phyloP scores from a whole-genome alignment of 768 basidiomycete genomes.

The Suillus americanus region DNA sequence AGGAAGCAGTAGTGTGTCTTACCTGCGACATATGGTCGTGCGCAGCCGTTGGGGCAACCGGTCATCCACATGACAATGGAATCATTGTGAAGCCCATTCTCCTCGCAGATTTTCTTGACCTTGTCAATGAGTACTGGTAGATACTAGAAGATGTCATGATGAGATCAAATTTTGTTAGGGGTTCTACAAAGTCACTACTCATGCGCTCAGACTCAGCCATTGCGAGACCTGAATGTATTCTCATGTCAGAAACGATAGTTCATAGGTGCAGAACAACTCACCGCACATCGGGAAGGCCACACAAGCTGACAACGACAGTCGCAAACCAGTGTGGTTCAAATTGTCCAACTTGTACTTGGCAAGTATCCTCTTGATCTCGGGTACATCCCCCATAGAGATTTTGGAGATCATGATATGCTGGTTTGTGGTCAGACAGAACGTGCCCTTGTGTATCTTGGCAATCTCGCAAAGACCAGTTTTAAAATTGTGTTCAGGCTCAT shows the following conservation, averaged over 20 bases:
- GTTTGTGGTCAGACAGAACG: too few species aligned
- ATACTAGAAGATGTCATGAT: slow-evolving; percentile 61
- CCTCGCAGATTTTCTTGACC: slow-evolving; percentile 93
- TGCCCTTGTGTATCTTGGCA: too few species aligned
- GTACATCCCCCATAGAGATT: too few species aligned
- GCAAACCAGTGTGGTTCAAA: slow-evolving; percentile 70
- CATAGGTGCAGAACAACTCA: slow-evolving; percentile 16
- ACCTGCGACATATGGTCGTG: slow-evolving; percentile 91
- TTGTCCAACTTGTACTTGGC: slow-evolving; percentile 90
- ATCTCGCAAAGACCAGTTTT: too few species aligned
- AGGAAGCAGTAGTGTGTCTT: slow-evolving; percentile 19
- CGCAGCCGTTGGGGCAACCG: slow-evolving; percentile 93
- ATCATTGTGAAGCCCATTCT: slow-evolving; percentile 90
- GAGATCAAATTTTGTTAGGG: not conserved
- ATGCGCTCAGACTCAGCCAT: slow-evolving; percentile 80
- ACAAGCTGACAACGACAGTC: slow-evolving; percentile 91
- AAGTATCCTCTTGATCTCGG: slow-evolving; percentile 77
- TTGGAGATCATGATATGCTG: too few species aligned
- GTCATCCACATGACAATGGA: slow-evolving; percentile 99
- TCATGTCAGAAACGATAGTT: slow-evolving; percentile 7
- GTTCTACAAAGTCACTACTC: slow-evolving; percentile 21
- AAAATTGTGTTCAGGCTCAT: too few species aligned
- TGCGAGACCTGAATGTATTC: slow-evolving; percentile 48
- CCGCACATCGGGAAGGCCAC: slow-evolving; percentile 97
- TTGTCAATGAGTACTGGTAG: slow-evolving; percentile 91